These are phyloP conservation scores for Spatholobus suberectus DNA, from an alignment of 306 rosid species.

Conservation along the genomic window DNA sequence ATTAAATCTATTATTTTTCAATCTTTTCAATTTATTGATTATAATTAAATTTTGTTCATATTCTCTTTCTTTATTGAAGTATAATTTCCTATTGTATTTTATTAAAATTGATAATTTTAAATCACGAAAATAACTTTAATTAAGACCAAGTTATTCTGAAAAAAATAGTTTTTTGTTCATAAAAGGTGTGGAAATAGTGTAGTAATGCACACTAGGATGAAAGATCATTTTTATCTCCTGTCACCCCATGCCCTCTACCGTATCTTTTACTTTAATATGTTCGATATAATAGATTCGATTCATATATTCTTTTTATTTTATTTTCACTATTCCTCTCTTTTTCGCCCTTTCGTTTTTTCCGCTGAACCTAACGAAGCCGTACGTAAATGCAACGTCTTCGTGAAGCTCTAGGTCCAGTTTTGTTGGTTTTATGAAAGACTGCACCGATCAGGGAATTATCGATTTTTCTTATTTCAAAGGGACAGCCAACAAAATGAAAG, in stretches of 20 bases:
- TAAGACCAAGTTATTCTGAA: neutral
- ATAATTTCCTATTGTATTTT: no score
- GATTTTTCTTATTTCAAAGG: neutral
- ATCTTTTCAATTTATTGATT: neutral
- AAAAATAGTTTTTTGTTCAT: neutral
- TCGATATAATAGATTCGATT: neutral
- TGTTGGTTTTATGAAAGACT: neutral
- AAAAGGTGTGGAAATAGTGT: neutral
- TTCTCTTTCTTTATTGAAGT: no score
- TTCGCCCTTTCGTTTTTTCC: neutral
- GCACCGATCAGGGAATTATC: neutral
- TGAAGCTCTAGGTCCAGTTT: neutral
- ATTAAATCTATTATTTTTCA: no score
- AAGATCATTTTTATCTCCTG: neutral
- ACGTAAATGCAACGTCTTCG: neutral
- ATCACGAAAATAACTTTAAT: neutral
- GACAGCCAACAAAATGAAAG: neutral
- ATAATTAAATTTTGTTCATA: no score
- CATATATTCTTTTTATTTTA: neutral
- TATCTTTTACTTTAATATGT: neutral
- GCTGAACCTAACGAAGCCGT: neutral
- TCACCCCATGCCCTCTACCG: neutral
- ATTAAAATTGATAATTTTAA: no score
- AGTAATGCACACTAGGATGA: no score
- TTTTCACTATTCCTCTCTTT: neutral